Percentiles rank a stretch among this genome's conserved stretches.
Conservation (phyloP, 495 filamentous ascomycete genomes). For the Penicillium turbatum region DNA sequence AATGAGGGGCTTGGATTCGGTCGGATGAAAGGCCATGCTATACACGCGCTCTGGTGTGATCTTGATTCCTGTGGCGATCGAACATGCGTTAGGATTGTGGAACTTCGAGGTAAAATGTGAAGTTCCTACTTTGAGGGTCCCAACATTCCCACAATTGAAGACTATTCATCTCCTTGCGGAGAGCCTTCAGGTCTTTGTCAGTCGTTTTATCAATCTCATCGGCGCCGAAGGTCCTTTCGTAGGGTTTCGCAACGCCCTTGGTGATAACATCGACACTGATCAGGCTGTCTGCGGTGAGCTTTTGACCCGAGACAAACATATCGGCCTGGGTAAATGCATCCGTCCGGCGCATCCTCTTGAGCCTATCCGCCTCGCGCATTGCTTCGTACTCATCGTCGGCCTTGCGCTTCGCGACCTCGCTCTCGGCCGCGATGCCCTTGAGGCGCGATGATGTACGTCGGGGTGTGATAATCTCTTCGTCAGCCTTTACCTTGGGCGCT, state of each 20-base stretch:
- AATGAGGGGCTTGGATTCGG: constrained; percentile 76
- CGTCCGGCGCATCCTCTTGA: constrained; percentile 67
- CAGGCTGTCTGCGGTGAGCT: constrained; percentile 44
- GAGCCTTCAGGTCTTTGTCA: constrained; percentile 67
- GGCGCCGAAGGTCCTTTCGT: constrained; percentile 75
- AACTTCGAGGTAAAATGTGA: neutral
- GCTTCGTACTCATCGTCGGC: constrained; percentile 66
- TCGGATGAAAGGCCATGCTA: constrained; percentile 84
- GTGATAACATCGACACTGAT: constrained; percentile 53
- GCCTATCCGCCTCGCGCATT: constrained; percentile 55
- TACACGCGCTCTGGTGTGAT: constrained; percentile 89
- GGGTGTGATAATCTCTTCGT: constrained; percentile 45
- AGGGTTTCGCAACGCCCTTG: constrained; percentile 67
- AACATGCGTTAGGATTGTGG: constrained; percentile 9
- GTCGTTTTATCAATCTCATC: constrained; percentile 77
- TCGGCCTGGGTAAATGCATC: constrained; percentile 70
- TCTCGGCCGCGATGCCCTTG: constrained; percentile 62
- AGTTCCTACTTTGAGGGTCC: constrained; percentile 64
- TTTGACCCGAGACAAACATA: constrained; percentile 74
- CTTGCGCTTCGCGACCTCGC: constrained; percentile 74
- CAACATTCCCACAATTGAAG: constrained; percentile 78
- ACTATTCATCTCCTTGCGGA: constrained; percentile 77
- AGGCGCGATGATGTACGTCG: constrained; percentile 64
- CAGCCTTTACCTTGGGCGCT: constrained; percentile 44
- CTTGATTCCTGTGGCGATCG: constrained; percentile 65